Evolutionary conservation across 345 rosid species (phyloP), one percentile per base, ranked within the genome.

Genomic region (Eucalyptus cladocalyx): DNA sequence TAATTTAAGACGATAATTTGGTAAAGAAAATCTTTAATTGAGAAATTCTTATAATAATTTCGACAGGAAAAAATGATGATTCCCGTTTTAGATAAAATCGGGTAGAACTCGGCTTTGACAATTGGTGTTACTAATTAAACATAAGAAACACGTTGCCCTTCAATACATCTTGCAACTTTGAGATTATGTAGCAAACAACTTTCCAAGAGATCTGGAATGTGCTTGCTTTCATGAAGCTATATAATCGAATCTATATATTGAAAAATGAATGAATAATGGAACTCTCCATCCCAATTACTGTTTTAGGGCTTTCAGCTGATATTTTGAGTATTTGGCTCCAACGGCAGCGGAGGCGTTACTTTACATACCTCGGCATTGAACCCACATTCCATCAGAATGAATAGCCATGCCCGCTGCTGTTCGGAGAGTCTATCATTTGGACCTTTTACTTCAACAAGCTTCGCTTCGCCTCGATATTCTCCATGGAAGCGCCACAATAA

Each of bases 401-500:
- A 87, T 50, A 97, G 91, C 96, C 99, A 97, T 16, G 99, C 99
- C 65, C 95, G 91, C 92, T 97, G 99, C 91, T 97, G 99, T 89
- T 97, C 98, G 7, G 99, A 97, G 51, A 97, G 98, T 24, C 94
- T 92, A 90, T 97, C 99, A 60, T 65, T 94, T 67, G 96, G 97
- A 32, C 99, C 96, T 91, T 97, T 97, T 1, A 97, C 99, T 95
- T 97, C 99, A 15, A 96, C 99, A 18, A 97, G 97, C 96, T 95
- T 98, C 60, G 98, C 99, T 93, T 98, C 98, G 72, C 99, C 99
- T 88, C 89, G 93, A 93, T 95, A 93, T 87, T 93, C 95, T 85
- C 91, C 96, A 48, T 94, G 94, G 93, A 98, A 96, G 88, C 97
- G 96, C 99, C 99, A 98, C 56, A 95, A 86, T 90, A 97, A 91